These are phyloP conservation scores for Starmerella potacharoeniae DNA, from an alignment of 805 yeast species.

Conservation along the genomic window DNA sequence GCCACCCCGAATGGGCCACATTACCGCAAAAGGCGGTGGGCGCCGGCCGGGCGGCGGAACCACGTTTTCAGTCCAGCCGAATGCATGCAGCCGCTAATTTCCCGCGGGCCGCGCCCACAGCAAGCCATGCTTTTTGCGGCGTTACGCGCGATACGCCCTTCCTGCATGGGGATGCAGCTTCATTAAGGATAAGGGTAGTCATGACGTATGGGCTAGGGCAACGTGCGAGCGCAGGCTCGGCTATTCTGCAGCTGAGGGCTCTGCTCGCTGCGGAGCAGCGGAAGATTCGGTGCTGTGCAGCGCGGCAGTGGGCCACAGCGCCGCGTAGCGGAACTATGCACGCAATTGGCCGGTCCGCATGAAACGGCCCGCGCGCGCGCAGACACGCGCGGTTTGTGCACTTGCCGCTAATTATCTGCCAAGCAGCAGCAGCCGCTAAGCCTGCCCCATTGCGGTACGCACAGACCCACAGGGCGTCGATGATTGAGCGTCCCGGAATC, in stretches of 20 bases:
- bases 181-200: neutral
- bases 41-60: too few species aligned
- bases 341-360: too few species aligned
- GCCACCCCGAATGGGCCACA: neutral
- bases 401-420: neutral
- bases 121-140: neutral
- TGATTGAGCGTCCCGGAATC: too few species aligned
- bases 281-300: neutral
- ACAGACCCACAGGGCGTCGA: neutral
- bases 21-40: too few species aligned
- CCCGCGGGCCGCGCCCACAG: neutral
- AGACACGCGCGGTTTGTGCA: neutral
- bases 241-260: neutral
- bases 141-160: neutral
- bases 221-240: neutral
- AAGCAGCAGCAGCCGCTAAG: neutral
- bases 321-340: neutral
- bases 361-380: too few species aligned
- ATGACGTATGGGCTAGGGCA: neutral
- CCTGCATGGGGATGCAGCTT: neutral
- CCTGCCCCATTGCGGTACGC: neutral
- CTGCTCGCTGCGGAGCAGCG: neutral
- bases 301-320: neutral
- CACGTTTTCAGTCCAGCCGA: too few species aligned
- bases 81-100: too few species aligned